Evolutionary conservation across 2,329 filamentous ascomycete species (phyloP).

Genomic region (Raffaelea ambrosiae): DNA sequence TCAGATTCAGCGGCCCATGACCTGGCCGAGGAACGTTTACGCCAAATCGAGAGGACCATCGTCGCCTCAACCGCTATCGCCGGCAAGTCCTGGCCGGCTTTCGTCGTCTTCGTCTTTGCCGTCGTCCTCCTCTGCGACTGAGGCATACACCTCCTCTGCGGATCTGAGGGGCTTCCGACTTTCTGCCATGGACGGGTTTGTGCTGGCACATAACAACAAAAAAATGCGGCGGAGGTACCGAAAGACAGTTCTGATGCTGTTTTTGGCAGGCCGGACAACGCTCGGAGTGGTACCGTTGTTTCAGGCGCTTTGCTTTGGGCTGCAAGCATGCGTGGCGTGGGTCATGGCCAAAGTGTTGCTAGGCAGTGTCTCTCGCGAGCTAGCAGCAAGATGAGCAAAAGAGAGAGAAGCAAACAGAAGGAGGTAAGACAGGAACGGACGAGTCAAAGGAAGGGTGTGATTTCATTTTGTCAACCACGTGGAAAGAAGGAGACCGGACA

Average conservation of each 20-base stretch:
- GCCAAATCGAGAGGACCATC: neutral
- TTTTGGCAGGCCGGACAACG: constrained; percentile 34
- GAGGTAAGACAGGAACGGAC: too few species aligned
- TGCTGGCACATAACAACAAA: constrained; percentile 22
- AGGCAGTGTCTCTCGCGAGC: too few species aligned
- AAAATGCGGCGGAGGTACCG: constrained; percentile 22
- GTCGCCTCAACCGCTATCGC: too few species aligned
- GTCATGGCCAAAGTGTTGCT: constrained; percentile 1
- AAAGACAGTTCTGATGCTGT: constrained; percentile 28
- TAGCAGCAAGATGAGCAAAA: too few species aligned
- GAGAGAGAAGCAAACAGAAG: too few species aligned
- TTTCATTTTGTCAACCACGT: too few species aligned
- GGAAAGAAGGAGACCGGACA: too few species aligned
- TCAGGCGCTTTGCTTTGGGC: constrained; percentile 21
- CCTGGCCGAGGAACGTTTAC: constrained; percentile 9
- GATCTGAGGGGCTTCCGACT: constrained; percentile 40
- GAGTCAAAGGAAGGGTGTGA: too few species aligned
- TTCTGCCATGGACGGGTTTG: constrained; percentile 42
- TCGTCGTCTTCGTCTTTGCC: neutral
- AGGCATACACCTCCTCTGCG: constrained; percentile 18
- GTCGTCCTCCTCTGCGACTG: neutral
- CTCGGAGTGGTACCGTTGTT: constrained; percentile 27
- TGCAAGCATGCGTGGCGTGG: constrained; percentile 26
- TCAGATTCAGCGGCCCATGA: constrained; percentile 31
- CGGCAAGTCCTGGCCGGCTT: too few species aligned